Base-by-base conservation (phyloP, 225 moss, liverwort and hornwort species). In the Marchantia polymorpha region DNA sequence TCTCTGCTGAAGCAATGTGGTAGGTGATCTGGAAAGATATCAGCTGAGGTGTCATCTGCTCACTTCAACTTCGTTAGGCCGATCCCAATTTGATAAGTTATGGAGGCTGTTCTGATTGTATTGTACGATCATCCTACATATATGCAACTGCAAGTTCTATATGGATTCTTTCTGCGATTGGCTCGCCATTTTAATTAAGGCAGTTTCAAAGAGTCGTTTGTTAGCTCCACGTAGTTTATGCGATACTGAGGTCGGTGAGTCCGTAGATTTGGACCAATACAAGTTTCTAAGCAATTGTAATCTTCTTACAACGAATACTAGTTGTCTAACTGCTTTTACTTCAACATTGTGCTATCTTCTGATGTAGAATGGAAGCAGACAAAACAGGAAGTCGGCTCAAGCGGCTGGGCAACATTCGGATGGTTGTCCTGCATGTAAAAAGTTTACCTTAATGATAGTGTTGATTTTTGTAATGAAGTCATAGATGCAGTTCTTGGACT, bases 381-480 rank as follows among this genome's bases (percentile, higher is more conserved):
- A 69, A 88, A 89, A 67, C 78, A 84, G 74, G 85, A 84, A 61
- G 87, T 73, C 27, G 84, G 89, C 63, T 89, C 94, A 47, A 94
- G 88, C 85, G 91, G 93, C 27, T 97, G 96, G 96, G 94, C 93
- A 83, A 94, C 93, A 70, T 97, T 97, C 81, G 96, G 96, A 81
- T 86, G 94, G 59, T 82, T 97, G 60, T 91, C 80, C n/a, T 97
- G 87, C 86, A 78, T 97, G 94, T 96, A 89, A 82, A 52, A 10
- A 59, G 46, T 53, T 54, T 27, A n/a, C 52, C 47, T 7, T 26
- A 39, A 16, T 46, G 12, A 61, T 63, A 3, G 10, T 16, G 16
- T 55, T 2, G 26, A 26, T 52, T 22, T 29, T 20, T 68, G 72
- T 4, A 74, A 22, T 17, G 17, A 39, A 39, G 19, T 23, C 9